Percentiles rank a stretch among this genome's conserved stretches.
Conservation (phyloP, 2,329 filamentous ascomycete species). For the Nannizziopsis barbatae region DNA sequence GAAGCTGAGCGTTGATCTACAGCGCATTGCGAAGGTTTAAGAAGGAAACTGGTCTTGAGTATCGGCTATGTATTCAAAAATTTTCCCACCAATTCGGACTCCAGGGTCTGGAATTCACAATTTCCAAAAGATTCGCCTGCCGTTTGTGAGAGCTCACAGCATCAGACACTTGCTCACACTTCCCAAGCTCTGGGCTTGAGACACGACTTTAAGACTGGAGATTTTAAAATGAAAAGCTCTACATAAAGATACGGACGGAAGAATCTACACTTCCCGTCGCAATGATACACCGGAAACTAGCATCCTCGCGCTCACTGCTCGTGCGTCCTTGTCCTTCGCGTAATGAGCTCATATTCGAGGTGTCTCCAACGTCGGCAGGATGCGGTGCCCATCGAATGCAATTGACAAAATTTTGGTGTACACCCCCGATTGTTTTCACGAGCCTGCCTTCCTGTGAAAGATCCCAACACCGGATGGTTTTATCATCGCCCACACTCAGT, state of each 20-base stretch:
- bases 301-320: conserved; percentile 37
- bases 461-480: conserved; percentile 89
- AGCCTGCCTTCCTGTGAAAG: conserved; percentile 79
- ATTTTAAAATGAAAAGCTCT: no score
- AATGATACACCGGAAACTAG: conserved; percentile 64
- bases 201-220: no score
- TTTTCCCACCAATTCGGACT: no score
- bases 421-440: conserved; percentile 67
- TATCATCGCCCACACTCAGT: conserved; percentile 76
- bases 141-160: no score
- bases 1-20: no score
- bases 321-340: conserved; percentile 16
- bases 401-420: conserved; percentile 73
- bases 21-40: no score
- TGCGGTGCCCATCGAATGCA: conserved; percentile 66
- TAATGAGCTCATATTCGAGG: conserved; percentile 15
- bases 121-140: no score
- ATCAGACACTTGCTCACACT: no score
- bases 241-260: conserved; percentile 66
- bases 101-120: no score
- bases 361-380: conserved; percentile 48
- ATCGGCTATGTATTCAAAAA: no score
- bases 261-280: conserved; percentile 78
- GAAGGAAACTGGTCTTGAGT: no score
- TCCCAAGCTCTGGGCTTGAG: no score